Base-by-base conservation (phyloP, 495 filamentous ascomycete genomes). In the Neurospora hispaniola region DNA sequence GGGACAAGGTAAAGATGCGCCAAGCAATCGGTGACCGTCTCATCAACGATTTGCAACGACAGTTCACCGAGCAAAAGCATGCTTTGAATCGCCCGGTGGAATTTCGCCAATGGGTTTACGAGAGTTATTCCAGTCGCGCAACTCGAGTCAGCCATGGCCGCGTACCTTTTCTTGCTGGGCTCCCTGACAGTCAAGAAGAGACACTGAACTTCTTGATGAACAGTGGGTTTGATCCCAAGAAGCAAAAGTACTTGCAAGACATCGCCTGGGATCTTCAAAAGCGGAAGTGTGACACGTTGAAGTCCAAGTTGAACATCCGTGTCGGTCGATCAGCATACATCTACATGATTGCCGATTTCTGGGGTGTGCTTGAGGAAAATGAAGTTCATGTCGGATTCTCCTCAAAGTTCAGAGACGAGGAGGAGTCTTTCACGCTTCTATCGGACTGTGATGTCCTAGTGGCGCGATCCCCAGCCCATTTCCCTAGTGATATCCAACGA, bases 301-400 rank as follows among this genome's bases (percentile, higher is more conserved):
- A 85, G 74, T 84, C 89, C 2, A 88, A 89, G 42, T 81, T 95
- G 46, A 91, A 91, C 69, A 90, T 98, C 42, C 86, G 84, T 31
- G 85, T 97, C 9, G 89, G 87, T 0, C 84, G 88, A n/a, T 96
- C 94, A 0, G 91, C 93, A 0, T 91, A 91, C 76, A 85, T 91
- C 0, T 93, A 89, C 76, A 96, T 95, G 81, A 88, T 96, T 27
- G 89, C 93, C 1, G 95, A 98, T 81, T 93, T 93, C 6, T 86
- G 86, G 39, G 89, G 86, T 0, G 83, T 92, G 0, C 83, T 98
- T 0, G 84, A 89, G 62, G 89, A 91, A 73, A 87, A 90, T 44
- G 93, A 97, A 75, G 86, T 97, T 3, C 93, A 95, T 71, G 80
- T 98, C 12, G 87, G 88, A 9, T 95, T 98, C 74, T 97, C 95